These are phyloP conservation scores for Sideroxylon spinosum DNA, from an alignment of 179 eudicot species.

Conservation along the genomic window DNA sequence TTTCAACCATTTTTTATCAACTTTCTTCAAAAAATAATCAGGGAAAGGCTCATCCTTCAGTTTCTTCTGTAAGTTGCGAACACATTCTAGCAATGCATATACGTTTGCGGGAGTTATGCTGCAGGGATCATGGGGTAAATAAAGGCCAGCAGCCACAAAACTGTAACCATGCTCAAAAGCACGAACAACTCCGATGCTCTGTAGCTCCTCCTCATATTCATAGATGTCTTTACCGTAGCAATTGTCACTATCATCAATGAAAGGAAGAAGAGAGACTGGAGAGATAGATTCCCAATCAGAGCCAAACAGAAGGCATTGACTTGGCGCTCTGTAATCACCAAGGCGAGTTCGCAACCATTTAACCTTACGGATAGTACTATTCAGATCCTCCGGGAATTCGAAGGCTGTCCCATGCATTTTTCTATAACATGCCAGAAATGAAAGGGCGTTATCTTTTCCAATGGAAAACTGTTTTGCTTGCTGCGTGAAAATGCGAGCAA, in stretches of 20 bases:
- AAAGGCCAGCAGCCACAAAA: conserved; percentile 38
- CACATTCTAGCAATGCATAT: conserved; percentile 37
- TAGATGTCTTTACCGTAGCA: conserved; percentile 46
- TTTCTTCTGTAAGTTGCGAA: conserved; percentile 6
- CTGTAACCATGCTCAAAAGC: conserved; percentile 33
- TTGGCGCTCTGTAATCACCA: conserved; percentile 45
- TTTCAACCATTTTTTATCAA: conserved; percentile 43
- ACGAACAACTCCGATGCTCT: conserved; percentile 46
- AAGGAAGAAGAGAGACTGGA: conserved; percentile 51
- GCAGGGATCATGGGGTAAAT: conserved; percentile 29
- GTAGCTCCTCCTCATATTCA: conserved; percentile 41
- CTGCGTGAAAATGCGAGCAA: conserved; percentile 35
- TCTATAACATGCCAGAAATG: conserved; percentile 41
- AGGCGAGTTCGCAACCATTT: conserved; percentile 60
- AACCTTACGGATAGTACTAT: conserved; percentile 29
- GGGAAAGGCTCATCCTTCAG: conserved; percentile 14
- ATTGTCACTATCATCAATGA: conserved; percentile 52
- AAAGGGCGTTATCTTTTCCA: conserved; percentile 31
- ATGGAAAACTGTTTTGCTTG: conserved; percentile 31
- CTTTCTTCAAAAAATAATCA: conserved; percentile 20
- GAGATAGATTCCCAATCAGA: conserved; percentile 48
- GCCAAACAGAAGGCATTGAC: conserved; percentile 46
- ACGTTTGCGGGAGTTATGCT: conserved; percentile 33
- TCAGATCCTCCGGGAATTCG: conserved; percentile 32
- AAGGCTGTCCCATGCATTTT: conserved; percentile 19